Conservation (phyloP, 805 yeast genomes). For the Candida jianshihensis region DNA sequence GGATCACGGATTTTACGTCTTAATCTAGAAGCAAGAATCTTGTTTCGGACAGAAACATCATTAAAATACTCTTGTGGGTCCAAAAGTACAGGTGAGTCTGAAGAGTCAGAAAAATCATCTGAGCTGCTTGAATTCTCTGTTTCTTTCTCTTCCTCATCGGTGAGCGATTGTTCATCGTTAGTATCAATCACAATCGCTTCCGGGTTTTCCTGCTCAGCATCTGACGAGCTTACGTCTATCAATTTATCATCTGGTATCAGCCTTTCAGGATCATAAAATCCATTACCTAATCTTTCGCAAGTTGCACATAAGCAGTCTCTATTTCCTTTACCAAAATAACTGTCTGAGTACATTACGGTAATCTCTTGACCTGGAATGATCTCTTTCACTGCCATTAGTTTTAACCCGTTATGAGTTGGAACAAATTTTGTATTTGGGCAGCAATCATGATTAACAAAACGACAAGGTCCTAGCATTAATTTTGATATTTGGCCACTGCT, state of each 20-base stretch:
- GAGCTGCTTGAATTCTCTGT: too few species aligned
- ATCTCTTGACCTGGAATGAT: slow-evolving; percentile 40
- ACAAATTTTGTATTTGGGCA: slow-evolving; percentile 34
- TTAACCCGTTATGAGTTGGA: slow-evolving; percentile 23
- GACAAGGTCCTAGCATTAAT: slow-evolving; percentile 40
- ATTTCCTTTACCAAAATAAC: slow-evolving; percentile 37
- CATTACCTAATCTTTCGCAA: slow-evolving; percentile 29
- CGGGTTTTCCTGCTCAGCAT: slow-evolving; percentile 1
- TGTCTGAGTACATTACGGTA: slow-evolving; percentile 35
- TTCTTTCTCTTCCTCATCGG: not conserved
- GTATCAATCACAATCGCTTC: slow-evolving; percentile 2
- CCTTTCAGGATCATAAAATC: slow-evolving; percentile 23
- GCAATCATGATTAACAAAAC: slow-evolving; percentile 44
- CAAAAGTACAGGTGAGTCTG: too few species aligned
- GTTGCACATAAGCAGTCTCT: slow-evolving; percentile 38
- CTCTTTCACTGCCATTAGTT: slow-evolving; percentile 25
- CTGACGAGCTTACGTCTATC: slow-evolving; percentile 4
- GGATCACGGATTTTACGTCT: too few species aligned
- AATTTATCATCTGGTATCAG: slow-evolving; percentile 6
- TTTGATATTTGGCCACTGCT: slow-evolving; percentile 25
- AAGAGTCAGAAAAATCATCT: not conserved
- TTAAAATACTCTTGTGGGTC: too few species aligned
- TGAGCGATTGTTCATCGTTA: slow-evolving; percentile 1
- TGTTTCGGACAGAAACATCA: too few species aligned
- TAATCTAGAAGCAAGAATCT: too few species aligned